A percentile compares a stretch with the other conserved stretches of the same genome.
Evolutionary conservation across 257 asterid genomes (phyloP).

Genomic region (Verbena officinalis): DNA sequence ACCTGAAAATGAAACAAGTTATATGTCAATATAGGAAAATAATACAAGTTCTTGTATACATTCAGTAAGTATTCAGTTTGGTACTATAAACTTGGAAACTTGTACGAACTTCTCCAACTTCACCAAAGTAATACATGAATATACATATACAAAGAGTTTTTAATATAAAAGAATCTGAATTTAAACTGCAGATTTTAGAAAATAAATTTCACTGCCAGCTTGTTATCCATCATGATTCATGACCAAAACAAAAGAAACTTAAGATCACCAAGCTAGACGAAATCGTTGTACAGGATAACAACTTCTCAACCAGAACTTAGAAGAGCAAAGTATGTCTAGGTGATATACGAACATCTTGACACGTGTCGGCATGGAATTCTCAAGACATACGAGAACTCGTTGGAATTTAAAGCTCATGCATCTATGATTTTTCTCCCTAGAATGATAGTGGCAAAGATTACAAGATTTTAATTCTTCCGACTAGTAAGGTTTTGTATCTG

Average conservation of each 20-base stretch:
- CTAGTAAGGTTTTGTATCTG: not conserved
- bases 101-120: not conserved
- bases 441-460: not conserved
- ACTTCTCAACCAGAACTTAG: too few species aligned
- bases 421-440: not conserved
- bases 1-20: constrained; percentile 46
- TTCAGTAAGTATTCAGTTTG: not conserved
- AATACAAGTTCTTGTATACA: not conserved
- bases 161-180: too few species aligned
- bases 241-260: too few species aligned
- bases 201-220: too few species aligned
- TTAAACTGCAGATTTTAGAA: too few species aligned
- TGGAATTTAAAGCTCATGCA: not conserved
- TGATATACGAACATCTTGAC: not conserved
- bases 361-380: not conserved
- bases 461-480: not conserved
- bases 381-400: not conserved
- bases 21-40: not conserved
- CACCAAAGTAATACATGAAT: constrained; percentile 2
- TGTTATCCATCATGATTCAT: too few species aligned
- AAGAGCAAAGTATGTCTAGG: constrained; percentile 1
- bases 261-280: too few species aligned
- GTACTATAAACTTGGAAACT: not conserved
- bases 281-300: too few species aligned
- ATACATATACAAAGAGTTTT: not conserved